These are phyloP conservation scores for Elongisporangium anandrum DNA, from an alignment of 352 stramenopile genomes.

Conservation along the genomic window DNA sequence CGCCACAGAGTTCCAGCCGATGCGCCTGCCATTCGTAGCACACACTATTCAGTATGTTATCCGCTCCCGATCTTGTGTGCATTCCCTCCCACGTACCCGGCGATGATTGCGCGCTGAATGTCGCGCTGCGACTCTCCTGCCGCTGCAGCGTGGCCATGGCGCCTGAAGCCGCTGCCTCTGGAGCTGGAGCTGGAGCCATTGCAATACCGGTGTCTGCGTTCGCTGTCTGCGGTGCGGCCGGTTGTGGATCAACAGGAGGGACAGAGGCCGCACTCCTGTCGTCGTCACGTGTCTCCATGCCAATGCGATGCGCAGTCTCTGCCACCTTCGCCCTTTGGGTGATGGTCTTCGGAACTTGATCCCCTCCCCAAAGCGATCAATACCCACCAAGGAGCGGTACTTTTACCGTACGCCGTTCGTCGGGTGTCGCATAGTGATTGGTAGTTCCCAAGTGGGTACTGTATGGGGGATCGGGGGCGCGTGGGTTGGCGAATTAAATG, in stretches of 20 bases:
- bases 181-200: not conserved
- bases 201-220: not conserved
- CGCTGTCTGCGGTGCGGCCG: too few species aligned
- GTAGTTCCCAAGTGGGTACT: not conserved
- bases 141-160: not conserved
- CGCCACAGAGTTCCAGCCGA: slow-evolving; percentile 41
- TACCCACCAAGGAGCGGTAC: not conserved
- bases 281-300: not conserved
- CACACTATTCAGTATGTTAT: not conserved
- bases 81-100: not conserved
- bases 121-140: not conserved
- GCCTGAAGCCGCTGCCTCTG: not conserved
- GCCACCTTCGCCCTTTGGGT: not conserved
- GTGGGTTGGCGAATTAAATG: not conserved
- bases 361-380: not conserved
- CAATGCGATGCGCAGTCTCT: not conserved
- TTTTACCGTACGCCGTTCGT: not conserved
- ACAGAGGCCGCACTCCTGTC: not conserved
- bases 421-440: not conserved
- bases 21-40: slow-evolving; percentile 6
- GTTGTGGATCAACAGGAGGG: not conserved
- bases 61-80: not conserved
- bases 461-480: too few species aligned
- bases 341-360: not conserved
- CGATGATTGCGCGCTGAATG: not conserved